Evolutionary conservation across 805 yeast species (phyloP).

Genomic region (Metschnikowia sp.): DNA sequence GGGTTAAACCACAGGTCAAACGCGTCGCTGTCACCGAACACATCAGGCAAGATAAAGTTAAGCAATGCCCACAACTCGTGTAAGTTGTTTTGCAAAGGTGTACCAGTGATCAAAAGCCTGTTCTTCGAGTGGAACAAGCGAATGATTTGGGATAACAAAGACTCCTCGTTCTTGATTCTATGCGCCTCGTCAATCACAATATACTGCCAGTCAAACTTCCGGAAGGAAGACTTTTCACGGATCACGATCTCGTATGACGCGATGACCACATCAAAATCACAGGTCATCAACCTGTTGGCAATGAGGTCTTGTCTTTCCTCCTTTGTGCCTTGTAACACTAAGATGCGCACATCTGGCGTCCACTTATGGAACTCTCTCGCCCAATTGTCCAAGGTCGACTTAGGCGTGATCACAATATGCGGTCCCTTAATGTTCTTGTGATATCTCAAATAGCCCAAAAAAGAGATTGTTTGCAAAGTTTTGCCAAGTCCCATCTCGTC

Average conservation of each 20-base stretch:
- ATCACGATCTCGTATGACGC: constrained; percentile 77
- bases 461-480: constrained; percentile 75
- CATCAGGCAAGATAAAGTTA: constrained; percentile 74
- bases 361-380: constrained; percentile 69
- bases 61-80: constrained; percentile 81
- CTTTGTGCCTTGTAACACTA: constrained; percentile 73
- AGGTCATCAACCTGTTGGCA: constrained; percentile 45
- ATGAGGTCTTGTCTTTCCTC: constrained; percentile 59
- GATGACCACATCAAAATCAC: constrained; percentile 70
- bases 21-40: constrained; percentile 66
- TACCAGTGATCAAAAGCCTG: constrained; percentile 73
- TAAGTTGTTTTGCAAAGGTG: constrained; percentile 75
- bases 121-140: constrained; percentile 68
- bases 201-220: constrained; percentile 71
- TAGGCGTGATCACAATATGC: constrained; percentile 72
- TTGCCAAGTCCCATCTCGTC: constrained; percentile 88
- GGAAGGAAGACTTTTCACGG: constrained; percentile 64
- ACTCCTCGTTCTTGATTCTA: constrained; percentile 74
- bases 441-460: constrained; percentile 68
- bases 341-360: constrained; percentile 75
- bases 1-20: constrained; percentile 73
- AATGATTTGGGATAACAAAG: constrained; percentile 67
- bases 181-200: constrained; percentile 82
- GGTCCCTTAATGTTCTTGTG: constrained; percentile 63
- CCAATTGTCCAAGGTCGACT: constrained; percentile 81